These are phyloP conservation scores for Podospora bellae-mahoneyi DNA, from an alignment of 495 filamentous ascomycete species.

Conservation along the genomic window DNA sequence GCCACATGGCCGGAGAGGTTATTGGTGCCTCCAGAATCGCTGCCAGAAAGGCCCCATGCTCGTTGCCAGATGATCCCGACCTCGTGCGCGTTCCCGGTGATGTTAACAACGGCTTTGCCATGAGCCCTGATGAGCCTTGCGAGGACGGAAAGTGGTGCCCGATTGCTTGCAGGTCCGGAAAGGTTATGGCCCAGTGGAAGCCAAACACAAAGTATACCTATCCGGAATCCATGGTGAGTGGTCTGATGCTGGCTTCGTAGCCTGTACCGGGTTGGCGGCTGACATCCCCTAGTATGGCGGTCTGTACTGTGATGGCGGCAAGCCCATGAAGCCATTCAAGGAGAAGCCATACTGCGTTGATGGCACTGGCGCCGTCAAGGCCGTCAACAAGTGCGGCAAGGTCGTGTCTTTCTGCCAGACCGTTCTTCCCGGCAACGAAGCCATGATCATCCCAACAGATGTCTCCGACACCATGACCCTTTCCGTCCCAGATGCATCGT, in stretches of 20 bases:
- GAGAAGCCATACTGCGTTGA: slow-evolving; percentile 67
- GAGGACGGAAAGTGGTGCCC: slow-evolving; percentile 69
- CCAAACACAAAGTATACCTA: slow-evolving; percentile 63
- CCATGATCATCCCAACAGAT: slow-evolving; percentile 78
- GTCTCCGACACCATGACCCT: slow-evolving; percentile 54
- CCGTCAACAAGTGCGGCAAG: slow-evolving; percentile 59
- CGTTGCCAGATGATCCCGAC: slow-evolving; percentile 65
- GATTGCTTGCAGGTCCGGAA: slow-evolving; percentile 70
- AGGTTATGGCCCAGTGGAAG: slow-evolving; percentile 80
- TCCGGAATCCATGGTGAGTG: slow-evolving; percentile 70
- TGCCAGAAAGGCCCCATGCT: slow-evolving; percentile 51
- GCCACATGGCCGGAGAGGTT: slow-evolving; percentile 21
- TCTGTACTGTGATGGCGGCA: slow-evolving; percentile 68
- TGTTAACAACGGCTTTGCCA: slow-evolving; percentile 75
- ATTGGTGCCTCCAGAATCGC: slow-evolving; percentile 25
- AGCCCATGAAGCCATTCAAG: slow-evolving; percentile 68
- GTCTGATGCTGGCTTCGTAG: neutral
- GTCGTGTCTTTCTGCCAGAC: slow-evolving; percentile 77
- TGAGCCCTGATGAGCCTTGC: slow-evolving; percentile 74
- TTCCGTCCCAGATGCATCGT: slow-evolving; percentile 66
- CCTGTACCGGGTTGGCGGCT: slow-evolving; percentile 17
- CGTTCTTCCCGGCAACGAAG: slow-evolving; percentile 80
- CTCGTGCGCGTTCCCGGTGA: slow-evolving; percentile 62
- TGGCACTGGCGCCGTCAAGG: slow-evolving; percentile 61
- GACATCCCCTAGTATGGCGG: slow-evolving; percentile 63